Evolutionary conservation across 108 stramenopile genomes (phyloP).

Genomic region (Cyclotella choctawhatcheeana): DNA sequence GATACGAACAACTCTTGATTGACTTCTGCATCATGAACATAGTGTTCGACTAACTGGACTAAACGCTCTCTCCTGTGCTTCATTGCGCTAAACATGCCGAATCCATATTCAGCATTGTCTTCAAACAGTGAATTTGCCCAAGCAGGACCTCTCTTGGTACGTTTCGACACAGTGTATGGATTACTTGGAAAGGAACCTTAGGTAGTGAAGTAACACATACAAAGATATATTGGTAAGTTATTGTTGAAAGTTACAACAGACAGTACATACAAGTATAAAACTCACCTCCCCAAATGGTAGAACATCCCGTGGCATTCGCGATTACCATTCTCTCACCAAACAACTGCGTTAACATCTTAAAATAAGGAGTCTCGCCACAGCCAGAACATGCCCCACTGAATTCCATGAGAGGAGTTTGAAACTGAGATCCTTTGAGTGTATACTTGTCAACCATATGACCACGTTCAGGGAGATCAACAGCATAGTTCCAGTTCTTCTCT

Average conservation of each 20-base stretch:
- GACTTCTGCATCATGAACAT: conserved; percentile 51
- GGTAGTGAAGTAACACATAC: too few species aligned
- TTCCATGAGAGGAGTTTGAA: conserved; percentile 73
- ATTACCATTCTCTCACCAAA: conserved; percentile 76
- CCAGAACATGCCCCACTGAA: conserved; percentile 68
- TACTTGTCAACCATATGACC: conserved; percentile 61
- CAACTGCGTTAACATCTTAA: conserved; percentile 67
- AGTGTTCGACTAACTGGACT: conserved; percentile 46
- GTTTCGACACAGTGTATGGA: conserved; percentile 68
- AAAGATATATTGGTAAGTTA: too few species aligned
- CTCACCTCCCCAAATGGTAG: conserved; percentile 70
- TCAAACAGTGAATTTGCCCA: conserved; percentile 75
- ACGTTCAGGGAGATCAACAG: conserved; percentile 58
- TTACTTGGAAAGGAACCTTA: conserved; percentile 69
- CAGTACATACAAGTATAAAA: too few species aligned
- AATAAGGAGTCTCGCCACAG: conserved; percentile 74
- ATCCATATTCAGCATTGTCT: conserved; percentile 67
- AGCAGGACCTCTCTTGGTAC: conserved; percentile 64
- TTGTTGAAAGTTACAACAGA: too few species aligned
- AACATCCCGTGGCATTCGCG: conserved; percentile 71
- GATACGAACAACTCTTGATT: conserved; percentile 1
- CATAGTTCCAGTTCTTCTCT: conserved; percentile 66
- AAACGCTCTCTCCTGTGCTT: conserved; percentile 60
- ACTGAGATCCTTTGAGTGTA: conserved; percentile 64
- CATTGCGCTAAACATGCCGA: conserved; percentile 72